Evolutionary conservation across 768 basidiomycete genomes (phyloP), one percentile per base, ranked within the genome.

Genomic region (Boletus subcaerulescens): DNA sequence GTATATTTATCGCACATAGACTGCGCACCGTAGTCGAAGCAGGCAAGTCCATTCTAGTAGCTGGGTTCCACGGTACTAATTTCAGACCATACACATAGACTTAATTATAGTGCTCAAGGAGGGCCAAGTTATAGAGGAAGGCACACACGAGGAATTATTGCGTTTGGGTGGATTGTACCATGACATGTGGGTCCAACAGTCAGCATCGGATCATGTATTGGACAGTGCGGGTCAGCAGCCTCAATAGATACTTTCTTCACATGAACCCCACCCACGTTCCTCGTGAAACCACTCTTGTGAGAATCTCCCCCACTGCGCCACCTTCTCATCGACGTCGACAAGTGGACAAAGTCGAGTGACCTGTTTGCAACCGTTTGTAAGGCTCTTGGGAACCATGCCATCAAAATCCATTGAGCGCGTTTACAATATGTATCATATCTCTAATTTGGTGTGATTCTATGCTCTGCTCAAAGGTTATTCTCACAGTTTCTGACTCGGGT

Each of bases 1-100:
- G 92, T 57, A 91, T 99, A 57, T 99, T 99, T 67, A 95, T 99
- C 55, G 97, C 97, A 0, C 97, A 99, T 71, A 80, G 91, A 48
- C 73, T 99, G 42, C 83, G 92, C 40, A 96, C 93, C 0, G 83
- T 97, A 18, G 85, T 93, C 24, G 93, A 96, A 70, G 84, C 93
- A n/a, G 92, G 90, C 86, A 60, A 57, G 78, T 74, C 14, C 12
- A 10, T 49, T 46, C 6, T n/a, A 14, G 18, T 36, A 13, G 53
- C 56, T 42, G 18, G 22, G 56, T 40, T 17, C 12, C 17, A n/a
- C 10, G 15, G 22, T 31, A 41, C 53, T 55, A 22, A 61, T 20
- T 22, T 35, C 11, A 17, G 13, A 29, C 31, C 8, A 17, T 11
- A 48, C 35, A 10, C 51, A 31, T 65, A 87, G 96, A 99, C 67